phyloP scores from a whole-genome alignment of 2,329 filamentous ascomycete genomes.

The Bipolaris bicolor region DNA sequence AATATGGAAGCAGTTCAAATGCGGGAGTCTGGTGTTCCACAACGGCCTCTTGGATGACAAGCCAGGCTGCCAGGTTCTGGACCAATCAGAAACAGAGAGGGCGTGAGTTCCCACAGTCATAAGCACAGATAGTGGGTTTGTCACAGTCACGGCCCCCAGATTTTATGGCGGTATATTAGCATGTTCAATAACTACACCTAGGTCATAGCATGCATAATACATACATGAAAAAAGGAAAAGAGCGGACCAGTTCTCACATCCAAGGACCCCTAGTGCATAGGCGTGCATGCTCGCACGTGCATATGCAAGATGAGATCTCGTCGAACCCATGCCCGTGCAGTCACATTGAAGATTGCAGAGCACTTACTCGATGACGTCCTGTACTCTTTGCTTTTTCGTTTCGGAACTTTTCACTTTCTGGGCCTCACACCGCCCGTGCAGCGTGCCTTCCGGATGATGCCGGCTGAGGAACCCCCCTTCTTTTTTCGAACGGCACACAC shows the following conservation, averaged over 20 bases:
- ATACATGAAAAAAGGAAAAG: background rate
- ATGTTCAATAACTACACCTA: background rate
- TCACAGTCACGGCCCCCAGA: background rate
- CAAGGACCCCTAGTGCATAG: background rate
- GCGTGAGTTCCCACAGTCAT: background rate
- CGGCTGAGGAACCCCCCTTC: constrained; percentile 7
- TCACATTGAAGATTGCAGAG: constrained; percentile 10
- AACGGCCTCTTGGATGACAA: background rate
- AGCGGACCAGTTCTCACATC: background rate
- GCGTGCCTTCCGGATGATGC: constrained; percentile 7
- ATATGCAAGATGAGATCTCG: constrained; percentile 4
- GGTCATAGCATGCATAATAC: background rate
- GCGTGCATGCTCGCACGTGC: background rate
- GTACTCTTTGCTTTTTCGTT: constrained; percentile 11
- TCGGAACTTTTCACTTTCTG: constrained; percentile 1
- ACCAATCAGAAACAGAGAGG: background rate
- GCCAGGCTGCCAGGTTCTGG: background rate
- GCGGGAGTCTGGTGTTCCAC: constrained; percentile 1
- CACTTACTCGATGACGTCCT: constrained; percentile 11
- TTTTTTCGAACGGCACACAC: background rate
- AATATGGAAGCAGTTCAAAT: constrained; percentile 9
- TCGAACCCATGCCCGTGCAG: constrained; percentile 1
- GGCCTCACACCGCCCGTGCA: background rate
- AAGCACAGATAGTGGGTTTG: background rate
- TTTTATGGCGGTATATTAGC: background rate